Conservation (phyloP, 2,329 filamentous ascomycete species). For the Diaporthe sp. region DNA sequence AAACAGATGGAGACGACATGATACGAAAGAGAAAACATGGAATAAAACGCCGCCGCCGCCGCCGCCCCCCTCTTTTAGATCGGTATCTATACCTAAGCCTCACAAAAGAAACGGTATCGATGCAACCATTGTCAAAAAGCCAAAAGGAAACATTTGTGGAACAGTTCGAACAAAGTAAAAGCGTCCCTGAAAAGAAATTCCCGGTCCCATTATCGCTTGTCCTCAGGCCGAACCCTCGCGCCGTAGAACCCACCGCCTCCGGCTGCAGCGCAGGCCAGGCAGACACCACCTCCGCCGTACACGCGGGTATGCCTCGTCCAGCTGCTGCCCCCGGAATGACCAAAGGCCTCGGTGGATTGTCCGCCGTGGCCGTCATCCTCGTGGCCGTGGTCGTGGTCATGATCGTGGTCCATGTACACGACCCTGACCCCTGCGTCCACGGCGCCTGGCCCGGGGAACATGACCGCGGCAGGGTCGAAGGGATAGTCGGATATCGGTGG, state of each 20-base stretch:
- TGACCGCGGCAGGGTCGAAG: constrained; percentile 44
- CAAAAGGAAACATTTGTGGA: background rate
- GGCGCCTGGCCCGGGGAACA: constrained; percentile 42
- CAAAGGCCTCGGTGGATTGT: constrained; percentile 61
- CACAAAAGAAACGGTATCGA: constrained; percentile 10
- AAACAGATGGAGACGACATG: background rate
- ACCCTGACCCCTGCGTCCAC: constrained; percentile 36
- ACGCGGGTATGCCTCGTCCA: constrained; percentile 72
- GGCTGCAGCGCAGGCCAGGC: constrained; percentile 66
- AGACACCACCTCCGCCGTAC: constrained; percentile 67
- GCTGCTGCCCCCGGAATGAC: constrained; percentile 58
- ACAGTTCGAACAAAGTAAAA: background rate
- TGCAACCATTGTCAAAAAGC: background rate
- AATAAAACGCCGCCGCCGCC: background rate
- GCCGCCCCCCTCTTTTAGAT: background rate
- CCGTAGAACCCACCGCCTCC: constrained; percentile 65
- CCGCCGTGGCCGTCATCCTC: constrained; percentile 63
- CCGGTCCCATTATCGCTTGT: constrained; percentile 55
- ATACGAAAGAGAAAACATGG: background rate
- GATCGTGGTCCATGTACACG: constrained; percentile 31
- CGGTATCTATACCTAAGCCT: constrained; percentile 15
- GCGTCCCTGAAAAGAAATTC: background rate
- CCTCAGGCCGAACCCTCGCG: constrained; percentile 64
- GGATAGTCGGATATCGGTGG: constrained; percentile 54
- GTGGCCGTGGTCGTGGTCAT: constrained; percentile 43